Evolutionary conservation across 306 rosid genomes (phyloP).

Genomic region (Notholithocarpus densiflorus): DNA sequence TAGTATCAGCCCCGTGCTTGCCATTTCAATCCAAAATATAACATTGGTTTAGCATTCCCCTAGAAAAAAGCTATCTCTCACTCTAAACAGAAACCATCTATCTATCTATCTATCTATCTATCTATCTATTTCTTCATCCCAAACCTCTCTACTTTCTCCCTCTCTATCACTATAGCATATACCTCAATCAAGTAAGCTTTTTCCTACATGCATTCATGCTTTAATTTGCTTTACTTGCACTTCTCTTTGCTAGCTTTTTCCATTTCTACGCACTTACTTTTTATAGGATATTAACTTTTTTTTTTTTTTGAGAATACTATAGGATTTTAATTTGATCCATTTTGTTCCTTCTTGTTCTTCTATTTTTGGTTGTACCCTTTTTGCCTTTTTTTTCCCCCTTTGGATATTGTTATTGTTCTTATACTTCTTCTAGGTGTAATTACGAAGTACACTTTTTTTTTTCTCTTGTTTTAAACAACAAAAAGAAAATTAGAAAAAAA

Average conservation of each 20-base stretch:
- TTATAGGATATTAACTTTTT: not conserved
- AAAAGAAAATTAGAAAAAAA: too few species aligned
- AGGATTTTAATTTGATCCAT: not conserved
- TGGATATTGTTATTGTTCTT: not conserved
- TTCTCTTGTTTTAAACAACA: too few species aligned
- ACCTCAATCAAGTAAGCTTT: constrained; percentile 11
- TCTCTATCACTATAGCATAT: not conserved
- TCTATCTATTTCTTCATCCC: constrained; percentile 5
- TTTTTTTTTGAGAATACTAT: not conserved
- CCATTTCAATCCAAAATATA: constrained; percentile 41
- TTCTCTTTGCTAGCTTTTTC: not conserved
- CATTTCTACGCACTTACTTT: not conserved
- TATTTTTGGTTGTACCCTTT: not conserved
- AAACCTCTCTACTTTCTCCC: not conserved
- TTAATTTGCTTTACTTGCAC: not conserved
- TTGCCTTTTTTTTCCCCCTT: not conserved
- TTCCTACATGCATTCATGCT: not conserved
- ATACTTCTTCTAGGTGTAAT: not conserved
- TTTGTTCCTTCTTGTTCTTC: not conserved
- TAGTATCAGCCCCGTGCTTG: constrained; percentile 27
- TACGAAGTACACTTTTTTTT: too few species aligned
- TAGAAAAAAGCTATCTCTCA: not conserved
- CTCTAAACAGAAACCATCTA: constrained; percentile 11
- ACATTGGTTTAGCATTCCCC: constrained; percentile 2
- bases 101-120: not conserved